Evolutionary conservation across 176 grass and related monocot genomes (phyloP).

Genomic region (Metroxylon sagu): DNA sequence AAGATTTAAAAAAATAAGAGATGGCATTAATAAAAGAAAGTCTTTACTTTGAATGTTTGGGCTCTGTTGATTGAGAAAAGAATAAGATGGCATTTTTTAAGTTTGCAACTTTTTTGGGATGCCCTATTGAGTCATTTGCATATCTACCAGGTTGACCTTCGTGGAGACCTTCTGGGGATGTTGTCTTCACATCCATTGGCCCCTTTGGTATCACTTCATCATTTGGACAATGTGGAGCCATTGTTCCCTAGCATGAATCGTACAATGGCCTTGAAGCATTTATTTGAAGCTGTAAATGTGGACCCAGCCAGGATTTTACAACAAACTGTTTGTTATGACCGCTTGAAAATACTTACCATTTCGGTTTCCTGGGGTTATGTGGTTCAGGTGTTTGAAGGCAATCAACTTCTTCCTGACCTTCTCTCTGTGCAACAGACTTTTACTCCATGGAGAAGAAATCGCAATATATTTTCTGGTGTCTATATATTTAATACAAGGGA

Average conservation of each 20-base stretch:
- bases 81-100: no score
- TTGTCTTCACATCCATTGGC: conserved; percentile 67
- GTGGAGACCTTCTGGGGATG: conserved; percentile 76
- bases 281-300: conserved; percentile 40
- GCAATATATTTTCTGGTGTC: conserved; percentile 26
- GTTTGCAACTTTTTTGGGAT: no score
- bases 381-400: conserved; percentile 65
- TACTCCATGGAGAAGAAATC: conserved; percentile 52
- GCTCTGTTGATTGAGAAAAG: no score
- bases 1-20: no score
- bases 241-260: conserved; percentile 71
- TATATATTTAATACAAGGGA: conserved; percentile 77
- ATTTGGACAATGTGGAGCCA: conserved; percentile 61
- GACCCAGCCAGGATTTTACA: conserved; percentile 81
- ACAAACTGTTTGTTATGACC: conserved; percentile 84
- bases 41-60: no score
- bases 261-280: conserved; percentile 34
- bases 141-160: conserved; percentile 64
- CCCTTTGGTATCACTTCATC: conserved; percentile 80
- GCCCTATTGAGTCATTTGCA: no score
- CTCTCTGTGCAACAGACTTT: conserved; percentile 76
- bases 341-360: conserved; percentile 29
- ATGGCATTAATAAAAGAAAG: no score
- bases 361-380: conserved; percentile 85
- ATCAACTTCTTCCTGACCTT: conserved; percentile 52